These are phyloP conservation scores for Grosmannia huntii DNA, from an alignment of 2,329 filamentous ascomycete genomes.

Conservation along the genomic window DNA sequence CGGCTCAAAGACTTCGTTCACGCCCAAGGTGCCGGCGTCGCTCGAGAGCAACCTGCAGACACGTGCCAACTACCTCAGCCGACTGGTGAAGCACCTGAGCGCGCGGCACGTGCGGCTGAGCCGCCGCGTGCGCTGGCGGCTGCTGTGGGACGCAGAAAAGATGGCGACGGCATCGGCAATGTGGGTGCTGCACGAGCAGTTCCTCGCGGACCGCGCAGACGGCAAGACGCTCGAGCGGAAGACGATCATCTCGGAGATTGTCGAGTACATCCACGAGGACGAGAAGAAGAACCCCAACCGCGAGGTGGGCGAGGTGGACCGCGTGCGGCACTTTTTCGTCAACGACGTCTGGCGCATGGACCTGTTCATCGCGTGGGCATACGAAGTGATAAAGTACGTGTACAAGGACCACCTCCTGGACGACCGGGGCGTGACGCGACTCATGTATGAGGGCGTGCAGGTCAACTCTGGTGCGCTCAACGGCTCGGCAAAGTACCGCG, in stretches of 20 bases:
- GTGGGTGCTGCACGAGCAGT: slow-evolving; percentile 69
- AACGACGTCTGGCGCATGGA: slow-evolving; percentile 61
- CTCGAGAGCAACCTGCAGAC: slow-evolving; percentile 69
- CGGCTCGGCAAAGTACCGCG: slow-evolving; percentile 57
- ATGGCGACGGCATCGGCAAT: slow-evolving; percentile 66
- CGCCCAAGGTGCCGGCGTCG: slow-evolving; percentile 60
- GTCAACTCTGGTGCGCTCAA: slow-evolving; percentile 57
- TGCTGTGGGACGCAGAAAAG: slow-evolving; percentile 87
- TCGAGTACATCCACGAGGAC: slow-evolving; percentile 63
- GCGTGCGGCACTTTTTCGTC: slow-evolving; percentile 77
- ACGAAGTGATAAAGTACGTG: slow-evolving; percentile 60
- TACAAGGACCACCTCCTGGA: slow-evolving; percentile 50
- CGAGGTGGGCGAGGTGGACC: slow-evolving; percentile 59
- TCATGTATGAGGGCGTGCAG: slow-evolving; percentile 55
- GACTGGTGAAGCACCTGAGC: slow-evolving; percentile 60
- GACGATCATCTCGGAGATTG: slow-evolving; percentile 60
- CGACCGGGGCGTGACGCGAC: slow-evolving; percentile 37
- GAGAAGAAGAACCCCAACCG: slow-evolving; percentile 56
- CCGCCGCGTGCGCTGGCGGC: slow-evolving; percentile 57
- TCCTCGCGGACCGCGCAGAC: slow-evolving; percentile 41
- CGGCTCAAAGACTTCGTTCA: slow-evolving; percentile 59
- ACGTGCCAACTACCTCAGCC: slow-evolving; percentile 59
- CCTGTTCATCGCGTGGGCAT: slow-evolving; percentile 66
- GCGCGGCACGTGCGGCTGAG: slow-evolving; percentile 54
- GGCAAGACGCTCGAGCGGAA: slow-evolving; percentile 42